Percentiles rank a stretch among this genome's conserved stretches.
phyloP scores from a whole-genome alignment of 2,329 filamentous ascomycete genomes.

The Onygenales sp. region DNA sequence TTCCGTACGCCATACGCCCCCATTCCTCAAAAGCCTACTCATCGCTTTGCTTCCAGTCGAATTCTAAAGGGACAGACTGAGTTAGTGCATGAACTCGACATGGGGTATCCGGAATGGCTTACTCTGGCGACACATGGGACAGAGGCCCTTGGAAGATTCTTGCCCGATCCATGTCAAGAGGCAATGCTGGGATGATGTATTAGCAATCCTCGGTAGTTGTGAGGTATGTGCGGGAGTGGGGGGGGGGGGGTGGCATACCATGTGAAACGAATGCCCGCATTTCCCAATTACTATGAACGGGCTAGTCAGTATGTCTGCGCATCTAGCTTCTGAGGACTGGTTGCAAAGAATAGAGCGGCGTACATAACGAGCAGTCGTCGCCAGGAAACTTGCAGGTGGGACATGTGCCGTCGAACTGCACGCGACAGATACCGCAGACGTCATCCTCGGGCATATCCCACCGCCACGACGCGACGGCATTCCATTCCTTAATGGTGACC shows the following conservation, averaged over 20 bases:
- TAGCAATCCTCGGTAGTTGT: background rate
- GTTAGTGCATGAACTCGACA: constrained; percentile 6
- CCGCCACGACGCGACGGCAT: constrained; percentile 89
- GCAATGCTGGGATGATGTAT: constrained; percentile 58
- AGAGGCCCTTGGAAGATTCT: constrained; percentile 84
- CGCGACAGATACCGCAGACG: constrained; percentile 96
- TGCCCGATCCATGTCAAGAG: constrained; percentile 94
- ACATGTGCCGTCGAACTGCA: constrained; percentile 95
- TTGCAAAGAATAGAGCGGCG: constrained; percentile 23
- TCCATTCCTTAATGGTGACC: constrained; percentile 87
- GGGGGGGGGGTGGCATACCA: constrained; percentile 48
- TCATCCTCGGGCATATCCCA: constrained; percentile 98
- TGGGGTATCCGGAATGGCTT: constrained; percentile 20
- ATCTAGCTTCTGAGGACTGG: constrained; percentile 1
- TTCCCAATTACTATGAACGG: constrained; percentile 69
- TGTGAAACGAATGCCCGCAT: constrained; percentile 96
- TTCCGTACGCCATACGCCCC: background rate
- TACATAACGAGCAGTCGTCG: constrained; percentile 86
- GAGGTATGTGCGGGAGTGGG: background rate
- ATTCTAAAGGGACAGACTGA: constrained; percentile 30
- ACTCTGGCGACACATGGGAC: constrained; percentile 97
- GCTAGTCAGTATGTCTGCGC: background rate
- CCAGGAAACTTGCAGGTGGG: constrained; percentile 97
- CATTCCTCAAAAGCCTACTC: constrained; percentile 15
- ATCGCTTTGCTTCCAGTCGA: constrained; percentile 42